These are phyloP conservation scores for Phaeotremella skinneri DNA, from an alignment of 768 basidiomycete genomes.

Conservation along the genomic window DNA sequence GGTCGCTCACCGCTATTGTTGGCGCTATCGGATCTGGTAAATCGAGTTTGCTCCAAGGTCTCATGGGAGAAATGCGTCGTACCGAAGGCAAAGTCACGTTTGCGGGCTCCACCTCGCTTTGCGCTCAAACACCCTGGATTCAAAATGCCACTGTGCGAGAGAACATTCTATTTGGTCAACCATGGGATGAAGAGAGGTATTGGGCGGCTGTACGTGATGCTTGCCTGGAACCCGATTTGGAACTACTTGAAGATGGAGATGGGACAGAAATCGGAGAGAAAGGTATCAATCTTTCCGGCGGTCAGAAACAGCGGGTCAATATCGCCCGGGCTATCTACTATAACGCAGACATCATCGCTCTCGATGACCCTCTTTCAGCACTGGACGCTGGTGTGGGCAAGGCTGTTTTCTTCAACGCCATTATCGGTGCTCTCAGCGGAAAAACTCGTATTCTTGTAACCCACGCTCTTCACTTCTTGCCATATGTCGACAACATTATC, in stretches of 20 bases:
- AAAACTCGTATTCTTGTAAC: constrained; percentile 89
- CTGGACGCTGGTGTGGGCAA: constrained; percentile 91
- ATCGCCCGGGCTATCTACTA: constrained; percentile 85
- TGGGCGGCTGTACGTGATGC: constrained; percentile 76
- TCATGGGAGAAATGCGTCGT: constrained; percentile 68
- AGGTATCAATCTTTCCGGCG: constrained; percentile 85
- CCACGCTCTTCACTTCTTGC: constrained; percentile 85
- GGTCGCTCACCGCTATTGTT: constrained; percentile 78
- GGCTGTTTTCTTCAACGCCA: constrained; percentile 77
- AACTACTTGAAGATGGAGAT: constrained; percentile 73
- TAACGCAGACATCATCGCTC: constrained; percentile 78
- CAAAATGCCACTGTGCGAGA: constrained; percentile 77
- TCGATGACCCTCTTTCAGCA: constrained; percentile 79
- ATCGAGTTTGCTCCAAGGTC: constrained; percentile 46
- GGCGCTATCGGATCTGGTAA: constrained; percentile 67
- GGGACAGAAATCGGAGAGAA: constrained; percentile 80
- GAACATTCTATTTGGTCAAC: constrained; percentile 82
- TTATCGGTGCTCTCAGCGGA: constrained; percentile 61
- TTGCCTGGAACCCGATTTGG: constrained; percentile 75
- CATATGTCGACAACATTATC: constrained; percentile 80
- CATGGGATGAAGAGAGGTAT: constrained; percentile 76
- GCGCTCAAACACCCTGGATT: constrained; percentile 87
- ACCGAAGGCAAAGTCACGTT: constrained; percentile 67
- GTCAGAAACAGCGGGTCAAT: constrained; percentile 72
- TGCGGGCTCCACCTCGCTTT: constrained; percentile 74